phyloP scores from a whole-genome alignment of 805 yeast genomes.

The Lipomyces chichibuensis region DNA sequence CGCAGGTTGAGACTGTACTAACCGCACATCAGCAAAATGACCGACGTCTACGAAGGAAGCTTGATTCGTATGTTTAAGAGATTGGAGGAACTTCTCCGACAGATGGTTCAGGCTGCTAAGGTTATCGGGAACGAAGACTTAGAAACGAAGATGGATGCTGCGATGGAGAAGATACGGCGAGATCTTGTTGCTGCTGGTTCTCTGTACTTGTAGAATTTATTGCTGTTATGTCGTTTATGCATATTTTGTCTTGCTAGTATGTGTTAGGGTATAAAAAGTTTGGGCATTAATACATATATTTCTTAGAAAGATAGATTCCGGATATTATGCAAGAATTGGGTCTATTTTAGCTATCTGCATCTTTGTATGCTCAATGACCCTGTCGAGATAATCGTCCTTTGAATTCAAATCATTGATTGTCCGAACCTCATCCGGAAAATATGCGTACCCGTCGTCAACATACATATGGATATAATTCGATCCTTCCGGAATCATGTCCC shows the following conservation, averaged over 20 bases:
- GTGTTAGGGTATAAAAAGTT: not conserved
- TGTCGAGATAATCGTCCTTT: conserved; percentile 19
- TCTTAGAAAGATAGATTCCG: not conserved
- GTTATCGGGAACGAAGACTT: conserved; percentile 89
- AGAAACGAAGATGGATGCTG: conserved; percentile 85
- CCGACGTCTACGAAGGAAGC: conserved; percentile 97
- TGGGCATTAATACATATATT: not conserved
- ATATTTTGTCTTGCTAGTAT: not conserved
- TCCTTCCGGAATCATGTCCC: conserved; percentile 30
- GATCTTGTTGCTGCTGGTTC: conserved; percentile 92
- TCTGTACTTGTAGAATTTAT: conserved; percentile 57
- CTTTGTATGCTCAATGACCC: conserved; percentile 9
- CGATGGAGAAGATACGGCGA: conserved; percentile 84
- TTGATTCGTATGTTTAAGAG: conserved; percentile 93
- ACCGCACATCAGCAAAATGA: conserved; percentile 65
- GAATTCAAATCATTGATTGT: conserved; percentile 9
- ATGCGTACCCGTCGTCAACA: conserved; percentile 22
- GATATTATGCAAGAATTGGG: not conserved
- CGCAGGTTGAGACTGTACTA: not conserved
- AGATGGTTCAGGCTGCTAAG: conserved; percentile 86
- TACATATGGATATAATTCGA: conserved; percentile 18
- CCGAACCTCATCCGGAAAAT: conserved; percentile 11
- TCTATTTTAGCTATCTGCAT: conserved; percentile 5
- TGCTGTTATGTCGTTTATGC: not conserved
- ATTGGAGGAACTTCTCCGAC: conserved; percentile 89